These are phyloP conservation scores for Dissophora ornata DNA, from an alignment of 192 early-diverging fungal species.

Conservation along the genomic window DNA sequence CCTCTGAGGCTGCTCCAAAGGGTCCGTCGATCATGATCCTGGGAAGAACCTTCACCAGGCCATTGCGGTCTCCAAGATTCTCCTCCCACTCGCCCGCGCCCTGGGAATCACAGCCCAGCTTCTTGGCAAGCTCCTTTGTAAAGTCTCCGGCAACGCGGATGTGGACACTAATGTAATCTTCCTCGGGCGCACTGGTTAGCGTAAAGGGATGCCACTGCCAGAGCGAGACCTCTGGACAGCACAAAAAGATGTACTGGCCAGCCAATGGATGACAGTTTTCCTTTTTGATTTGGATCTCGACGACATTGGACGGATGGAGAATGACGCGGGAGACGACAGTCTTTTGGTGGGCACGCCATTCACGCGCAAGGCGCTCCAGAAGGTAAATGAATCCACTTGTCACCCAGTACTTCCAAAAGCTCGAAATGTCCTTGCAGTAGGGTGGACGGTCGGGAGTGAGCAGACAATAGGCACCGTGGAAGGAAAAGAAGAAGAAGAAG, in stretches of 20 bases:
- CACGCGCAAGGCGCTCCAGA: constrained; percentile 72
- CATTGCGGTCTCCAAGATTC: constrained; percentile 48
- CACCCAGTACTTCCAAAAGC: constrained; percentile 71
- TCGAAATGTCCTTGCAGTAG: constrained; percentile 56
- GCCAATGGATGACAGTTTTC: constrained; percentile 60
- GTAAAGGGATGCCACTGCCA: constrained; percentile 87
- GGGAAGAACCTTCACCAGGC: constrained; percentile 58
- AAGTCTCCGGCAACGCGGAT: constrained; percentile 82
- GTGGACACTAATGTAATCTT: constrained; percentile 80
- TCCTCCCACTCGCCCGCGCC: constrained; percentile 43
- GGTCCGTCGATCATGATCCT: constrained; percentile 77
- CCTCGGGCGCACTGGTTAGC: constrained; percentile 80
- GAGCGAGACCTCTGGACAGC: constrained; percentile 74
- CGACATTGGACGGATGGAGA: constrained; percentile 77
- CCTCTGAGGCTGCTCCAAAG: constrained; percentile 76
- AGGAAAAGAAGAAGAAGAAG: constrained; percentile 73
- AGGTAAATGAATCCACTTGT: constrained; percentile 67
- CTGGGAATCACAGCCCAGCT: constrained; percentile 73
- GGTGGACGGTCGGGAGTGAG: constrained; percentile 58
- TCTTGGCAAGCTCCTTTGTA: constrained; percentile 70
- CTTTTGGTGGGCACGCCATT: constrained; percentile 64
- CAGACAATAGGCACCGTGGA: constrained; percentile 72
- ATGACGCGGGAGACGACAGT: constrained; percentile 77
- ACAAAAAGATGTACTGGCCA: constrained; percentile 82
- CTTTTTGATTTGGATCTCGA: constrained; percentile 79